phyloP scores from a whole-genome alignment of 2,329 filamentous ascomycete species.

The Hypoxylon sp. region DNA sequence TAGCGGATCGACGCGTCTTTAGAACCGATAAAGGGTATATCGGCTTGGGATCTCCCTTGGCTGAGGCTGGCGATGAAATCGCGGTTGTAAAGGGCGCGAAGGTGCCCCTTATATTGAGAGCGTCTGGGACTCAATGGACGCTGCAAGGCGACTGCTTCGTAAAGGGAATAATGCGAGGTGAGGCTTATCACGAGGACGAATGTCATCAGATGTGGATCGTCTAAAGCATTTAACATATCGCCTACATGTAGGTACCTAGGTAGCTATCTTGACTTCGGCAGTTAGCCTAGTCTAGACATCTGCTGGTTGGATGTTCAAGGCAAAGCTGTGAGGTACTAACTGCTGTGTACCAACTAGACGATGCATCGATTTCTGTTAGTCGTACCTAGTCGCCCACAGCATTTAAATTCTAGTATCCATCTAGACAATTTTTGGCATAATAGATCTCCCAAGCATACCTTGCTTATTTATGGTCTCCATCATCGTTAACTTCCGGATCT shows the following conservation, averaged over 20 bases:
- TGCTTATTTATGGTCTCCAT: constrained; percentile 16
- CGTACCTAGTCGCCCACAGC: not conserved
- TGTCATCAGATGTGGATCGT: constrained; percentile 39
- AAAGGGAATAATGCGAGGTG: constrained; percentile 41
- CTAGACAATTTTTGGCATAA: constrained; percentile 4
- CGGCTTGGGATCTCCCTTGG: constrained; percentile 40
- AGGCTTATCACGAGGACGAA: constrained; percentile 42
- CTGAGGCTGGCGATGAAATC: constrained; percentile 40
- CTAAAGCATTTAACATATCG: constrained; percentile 10
- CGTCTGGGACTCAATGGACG: constrained; percentile 32
- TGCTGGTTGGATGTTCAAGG: not conserved
- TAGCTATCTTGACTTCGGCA: not conserved
- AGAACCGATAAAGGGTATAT: constrained; percentile 42
- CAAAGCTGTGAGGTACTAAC: not conserved
- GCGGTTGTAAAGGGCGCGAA: constrained; percentile 40
- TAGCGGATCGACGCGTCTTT: constrained; percentile 39
- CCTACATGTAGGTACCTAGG: not conserved
- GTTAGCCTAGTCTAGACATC: not conserved
- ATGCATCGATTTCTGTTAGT: not conserved
- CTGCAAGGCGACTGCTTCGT: constrained; percentile 44
- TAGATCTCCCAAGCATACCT: constrained; percentile 25
- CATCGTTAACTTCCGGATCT: constrained; percentile 34
- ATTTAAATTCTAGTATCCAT: constrained; percentile 3
- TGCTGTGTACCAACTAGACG: not conserved
- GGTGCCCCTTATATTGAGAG: constrained; percentile 39